A percentile compares a stretch with the other conserved stretches of the same genome.
Evolutionary conservation across 83 land plant genomes (phyloP).

Genomic region (Diphasiastrum complanatum): DNA sequence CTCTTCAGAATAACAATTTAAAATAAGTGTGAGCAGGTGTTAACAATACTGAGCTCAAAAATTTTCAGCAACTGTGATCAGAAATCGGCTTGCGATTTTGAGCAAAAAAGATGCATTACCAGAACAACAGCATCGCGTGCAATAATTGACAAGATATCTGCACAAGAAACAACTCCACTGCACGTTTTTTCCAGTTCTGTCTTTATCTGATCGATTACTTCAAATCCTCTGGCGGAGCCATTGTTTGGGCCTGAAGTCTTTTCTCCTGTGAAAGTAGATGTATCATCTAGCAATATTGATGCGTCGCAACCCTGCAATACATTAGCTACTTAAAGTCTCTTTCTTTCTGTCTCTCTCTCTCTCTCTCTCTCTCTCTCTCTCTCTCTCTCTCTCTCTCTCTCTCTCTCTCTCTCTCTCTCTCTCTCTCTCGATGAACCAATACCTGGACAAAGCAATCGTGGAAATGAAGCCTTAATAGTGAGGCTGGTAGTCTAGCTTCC

Average conservation of each 20-base stretch:
- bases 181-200: conserved; percentile 10
- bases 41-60: neutral
- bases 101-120: no score
- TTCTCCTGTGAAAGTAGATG: conserved; percentile 4
- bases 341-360: neutral
- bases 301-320: conserved; percentile 19
- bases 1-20: conserved; percentile 13
- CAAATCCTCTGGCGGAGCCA: conserved; percentile 10
- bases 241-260: conserved; percentile 11
- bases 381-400: no score
- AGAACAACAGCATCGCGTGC: conserved; percentile 14
- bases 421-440: no score
- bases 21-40: neutral
- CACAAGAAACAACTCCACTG: conserved; percentile 19
- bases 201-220: conserved; percentile 11
- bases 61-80: neutral
- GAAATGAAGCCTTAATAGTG: conserved; percentile 10
- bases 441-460: conserved; percentile 20
- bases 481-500: conserved; percentile 13
- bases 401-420: neutral
- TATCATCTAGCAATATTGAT: conserved; percentile 17
- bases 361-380: neutral
- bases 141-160: conserved; percentile 11
- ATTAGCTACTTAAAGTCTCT: neutral
- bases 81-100: no score